These are phyloP conservation scores for Leucaena leucocephala DNA, from an alignment of 306 rosid species.

Conservation along the genomic window DNA sequence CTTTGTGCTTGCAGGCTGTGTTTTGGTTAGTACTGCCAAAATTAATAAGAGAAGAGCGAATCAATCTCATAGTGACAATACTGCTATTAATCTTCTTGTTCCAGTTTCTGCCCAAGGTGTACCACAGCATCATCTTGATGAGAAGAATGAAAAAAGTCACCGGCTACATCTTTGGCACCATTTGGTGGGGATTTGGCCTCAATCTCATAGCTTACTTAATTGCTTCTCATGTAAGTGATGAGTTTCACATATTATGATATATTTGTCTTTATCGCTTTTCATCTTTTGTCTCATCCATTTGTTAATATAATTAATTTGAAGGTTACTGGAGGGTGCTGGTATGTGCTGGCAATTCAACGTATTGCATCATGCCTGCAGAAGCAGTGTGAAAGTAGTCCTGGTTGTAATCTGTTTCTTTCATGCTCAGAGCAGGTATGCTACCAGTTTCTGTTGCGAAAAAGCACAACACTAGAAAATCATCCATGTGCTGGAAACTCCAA, in stretches of 20 bases:
- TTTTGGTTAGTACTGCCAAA: constrained; percentile 91
- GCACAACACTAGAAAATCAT: constrained; percentile 25
- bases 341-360: constrained; percentile 93
- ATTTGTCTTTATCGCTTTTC: not conserved
- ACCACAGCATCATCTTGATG: constrained; percentile 88
- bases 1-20: constrained; percentile 64
- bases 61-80: constrained; percentile 86
- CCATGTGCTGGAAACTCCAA: constrained; percentile 58
- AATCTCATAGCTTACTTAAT: constrained; percentile 96
- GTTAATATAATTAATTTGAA: constrained; percentile 6
- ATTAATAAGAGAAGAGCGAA: constrained; percentile 76
- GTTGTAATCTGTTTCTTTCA: constrained; percentile 71
- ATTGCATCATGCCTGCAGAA: constrained; percentile 82
- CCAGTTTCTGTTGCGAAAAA: constrained; percentile 34
- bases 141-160: constrained; percentile 97
- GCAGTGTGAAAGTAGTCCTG: constrained; percentile 61
- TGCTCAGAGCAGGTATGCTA: constrained; percentile 67
- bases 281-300: not conserved
- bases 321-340: constrained; percentile 99
- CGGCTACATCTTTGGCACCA: constrained; percentile 95
- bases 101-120: constrained; percentile 96
- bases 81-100: constrained; percentile 77
- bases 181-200: constrained; percentile 99
- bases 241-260: not conserved
- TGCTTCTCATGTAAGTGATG: constrained; percentile 78